Percentiles rank a stretch among this genome's conserved stretches.
These are phyloP conservation scores for Agrocybe pediades DNA, from an alignment of 768 basidiomycete species.

Conservation along the genomic window DNA sequence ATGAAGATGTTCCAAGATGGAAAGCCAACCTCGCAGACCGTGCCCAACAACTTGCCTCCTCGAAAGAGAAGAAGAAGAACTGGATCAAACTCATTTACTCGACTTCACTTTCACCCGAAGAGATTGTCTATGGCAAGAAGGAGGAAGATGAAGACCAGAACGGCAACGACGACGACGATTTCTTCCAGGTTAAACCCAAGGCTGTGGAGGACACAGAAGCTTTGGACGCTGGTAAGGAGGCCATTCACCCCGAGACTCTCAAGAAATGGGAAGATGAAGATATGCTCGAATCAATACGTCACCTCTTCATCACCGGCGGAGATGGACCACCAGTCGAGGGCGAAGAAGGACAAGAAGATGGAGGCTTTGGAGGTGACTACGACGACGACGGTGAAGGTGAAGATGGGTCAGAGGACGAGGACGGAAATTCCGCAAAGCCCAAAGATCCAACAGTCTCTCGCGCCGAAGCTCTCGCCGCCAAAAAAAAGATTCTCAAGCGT, in stretches of 20 bases:
- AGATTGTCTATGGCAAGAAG: slow-evolving; percentile 54
- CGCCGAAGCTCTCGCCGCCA: slow-evolving; percentile 66
- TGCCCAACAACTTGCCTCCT: slow-evolving; percentile 42
- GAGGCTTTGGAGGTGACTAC: slow-evolving; percentile 40
- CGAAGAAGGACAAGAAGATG: slow-evolving; percentile 39
- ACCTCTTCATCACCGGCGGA: slow-evolving; percentile 87
- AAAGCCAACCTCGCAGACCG: slow-evolving; percentile 61
- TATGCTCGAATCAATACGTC: slow-evolving; percentile 82
- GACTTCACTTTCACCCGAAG: slow-evolving; percentile 63
- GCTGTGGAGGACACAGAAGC: slow-evolving; percentile 45
- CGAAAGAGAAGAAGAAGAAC: slow-evolving; percentile 52
- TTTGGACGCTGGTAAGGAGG: slow-evolving; percentile 72
- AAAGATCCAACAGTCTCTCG: slow-evolving; percentile 36
- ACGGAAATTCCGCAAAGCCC: slow-evolving; percentile 16
- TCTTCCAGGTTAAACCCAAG: slow-evolving; percentile 63
- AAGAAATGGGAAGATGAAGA: slow-evolving; percentile 85
- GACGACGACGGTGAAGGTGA: slow-evolving; percentile 43
- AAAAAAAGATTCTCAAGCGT: slow-evolving; percentile 89
- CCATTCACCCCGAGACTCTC: slow-evolving; percentile 48
- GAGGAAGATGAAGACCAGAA: slow-evolving; percentile 26
- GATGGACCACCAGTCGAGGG: slow-evolving; percentile 33
- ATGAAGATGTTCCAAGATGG: slow-evolving; percentile 61
- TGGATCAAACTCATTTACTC: slow-evolving; percentile 89
- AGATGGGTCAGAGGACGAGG: slow-evolving; percentile 31
- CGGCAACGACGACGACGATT: slow-evolving; percentile 61